Percentiles rank a stretch among this genome's conserved stretches.
Evolutionary conservation across 1,284 basidiomycete genomes (phyloP).

Genomic region (Leccinum ponderosum): DNA sequence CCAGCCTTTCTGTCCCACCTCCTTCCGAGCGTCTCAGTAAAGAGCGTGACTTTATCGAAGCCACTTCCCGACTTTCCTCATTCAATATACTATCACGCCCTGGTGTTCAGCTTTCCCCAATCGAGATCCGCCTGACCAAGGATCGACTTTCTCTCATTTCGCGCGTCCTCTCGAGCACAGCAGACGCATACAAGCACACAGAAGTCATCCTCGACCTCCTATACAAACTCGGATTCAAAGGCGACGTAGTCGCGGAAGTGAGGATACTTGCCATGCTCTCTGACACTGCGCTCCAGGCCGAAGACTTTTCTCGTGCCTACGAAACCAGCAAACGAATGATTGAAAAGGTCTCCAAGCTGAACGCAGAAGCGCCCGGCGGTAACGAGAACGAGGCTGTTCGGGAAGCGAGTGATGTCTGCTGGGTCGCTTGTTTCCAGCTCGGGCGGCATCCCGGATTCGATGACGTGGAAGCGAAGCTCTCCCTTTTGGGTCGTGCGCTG

Average conservation of each 20-base stretch:
- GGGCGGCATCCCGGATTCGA: slow-evolving; percentile 77
- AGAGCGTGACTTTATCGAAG: slow-evolving; percentile 93
- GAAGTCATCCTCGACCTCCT: slow-evolving; percentile 89
- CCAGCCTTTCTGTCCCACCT: slow-evolving; percentile 73
- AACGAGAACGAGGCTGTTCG: slow-evolving; percentile 47
- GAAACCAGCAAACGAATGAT: slow-evolving; percentile 77
- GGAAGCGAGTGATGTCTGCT: slow-evolving; percentile 78
- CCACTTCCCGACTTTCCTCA: slow-evolving; percentile 83
- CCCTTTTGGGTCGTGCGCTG: slow-evolving; percentile 78
- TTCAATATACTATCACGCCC: slow-evolving; percentile 77
- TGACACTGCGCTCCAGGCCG: slow-evolving; percentile 73
- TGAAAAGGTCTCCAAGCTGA: slow-evolving; percentile 53
- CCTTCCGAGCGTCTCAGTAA: slow-evolving; percentile 59
- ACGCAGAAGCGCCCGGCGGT: slow-evolving; percentile 35
- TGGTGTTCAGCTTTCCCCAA: slow-evolving; percentile 79
- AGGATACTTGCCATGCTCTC: slow-evolving; percentile 86
- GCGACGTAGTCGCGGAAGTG: slow-evolving; percentile 71
- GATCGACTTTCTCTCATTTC: slow-evolving; percentile 84
- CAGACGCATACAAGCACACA: slow-evolving; percentile 85
- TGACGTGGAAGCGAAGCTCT: slow-evolving; percentile 66
- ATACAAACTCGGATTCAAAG: slow-evolving; percentile 80
- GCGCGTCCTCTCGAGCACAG: slow-evolving; percentile 77
- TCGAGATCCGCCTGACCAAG: slow-evolving; percentile 87
- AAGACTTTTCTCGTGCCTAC: slow-evolving; percentile 75
- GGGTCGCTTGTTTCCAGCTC: slow-evolving; percentile 85